Evolutionary conservation across 2,329 filamentous ascomycete species (phyloP), one percentile per base, ranked within the genome.

Genomic region (Venturia aucupariae): DNA sequence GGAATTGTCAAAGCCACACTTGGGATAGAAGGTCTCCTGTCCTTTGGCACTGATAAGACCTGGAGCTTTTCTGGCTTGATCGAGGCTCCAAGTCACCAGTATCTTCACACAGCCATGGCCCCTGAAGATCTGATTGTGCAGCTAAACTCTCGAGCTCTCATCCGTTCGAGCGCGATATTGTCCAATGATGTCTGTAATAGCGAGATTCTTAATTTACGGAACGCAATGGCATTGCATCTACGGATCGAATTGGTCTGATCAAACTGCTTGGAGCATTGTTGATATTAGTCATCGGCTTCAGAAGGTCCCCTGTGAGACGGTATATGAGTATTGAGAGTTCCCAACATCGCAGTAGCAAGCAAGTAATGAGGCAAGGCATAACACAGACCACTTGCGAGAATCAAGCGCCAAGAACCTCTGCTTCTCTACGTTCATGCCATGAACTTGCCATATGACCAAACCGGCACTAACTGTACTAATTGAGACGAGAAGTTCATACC

Each of bases 61-160:
- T 64, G 71, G 71, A 24, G 79, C 67, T 0, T 70, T 79, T 77
- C 17, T 67, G 0, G 77, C 75, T 44, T 71, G 68, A 0, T 75
- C 68, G 0, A 80, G 67, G 0, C 79, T 78, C 76, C 76, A 79
- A 30, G 69, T 63, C 11, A 79, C 76, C 7, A 81, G 71, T 30
- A 67, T 67, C 6, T 70, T 71, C 0, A 77, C 79, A 13, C 75
- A 63, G 2, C 73, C 75, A 46, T 68, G 67, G 4, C 75, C 71
- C 71, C 55, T 79, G 76, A 30, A 71, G 73, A 4, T 73, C 71
- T 0, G 78, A 78, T 57, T 76, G 72, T 1, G 78, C 71, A 22
- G 71, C 72, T 10, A 78, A 67, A 2, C 71, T 63, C 4, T 75
- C 72, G 4, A 81, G 71, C 60, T 75, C 76, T 75, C 75, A 79